These are phyloP conservation scores for Radiomyces spectabilis DNA, from an alignment of 192 early-diverging fungal species.

Conservation along the genomic window DNA sequence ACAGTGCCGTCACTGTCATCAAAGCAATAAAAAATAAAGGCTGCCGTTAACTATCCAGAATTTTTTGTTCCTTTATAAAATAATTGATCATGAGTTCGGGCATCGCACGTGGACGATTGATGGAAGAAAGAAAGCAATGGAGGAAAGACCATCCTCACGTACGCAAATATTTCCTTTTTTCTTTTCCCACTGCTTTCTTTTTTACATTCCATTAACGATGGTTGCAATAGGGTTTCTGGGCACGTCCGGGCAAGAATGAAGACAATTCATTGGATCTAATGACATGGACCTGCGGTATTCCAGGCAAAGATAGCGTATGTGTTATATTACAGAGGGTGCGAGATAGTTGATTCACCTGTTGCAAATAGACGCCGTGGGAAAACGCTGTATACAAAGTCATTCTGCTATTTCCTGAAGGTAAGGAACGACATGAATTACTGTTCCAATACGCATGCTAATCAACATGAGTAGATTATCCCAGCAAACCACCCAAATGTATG, in stretches of 20 bases:
- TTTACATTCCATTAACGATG: background rate
- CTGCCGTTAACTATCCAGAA: no score
- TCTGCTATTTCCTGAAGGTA: constrained; percentile 77
- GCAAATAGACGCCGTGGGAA: constrained; percentile 75
- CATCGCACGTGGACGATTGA: constrained; percentile 23
- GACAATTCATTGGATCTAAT: constrained; percentile 80
- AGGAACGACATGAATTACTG: no score
- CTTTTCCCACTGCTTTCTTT: background rate
- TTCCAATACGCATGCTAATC: background rate
- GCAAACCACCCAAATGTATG: constrained; percentile 78
- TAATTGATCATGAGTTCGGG: constrained; percentile 18
- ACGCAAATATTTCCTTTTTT: constrained; percentile 6
- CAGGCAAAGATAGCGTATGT: constrained; percentile 41
- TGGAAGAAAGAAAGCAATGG: constrained; percentile 96
- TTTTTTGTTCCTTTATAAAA: background rate
- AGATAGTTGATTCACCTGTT: background rate
- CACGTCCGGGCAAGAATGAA: constrained; percentile 76
- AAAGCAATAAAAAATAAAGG: no score
- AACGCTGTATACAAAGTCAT: constrained; percentile 78
- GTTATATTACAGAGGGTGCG: no score
- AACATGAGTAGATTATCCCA: constrained; percentile 58
- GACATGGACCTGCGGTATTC: constrained; percentile 67
- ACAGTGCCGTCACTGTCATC: no score
- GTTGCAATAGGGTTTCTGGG: constrained; percentile 78
- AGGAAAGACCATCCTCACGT: constrained; percentile 86